Evolutionary conservation across 805 yeast genomes (phyloP).

Genomic region (Starmerella vitae): DNA sequence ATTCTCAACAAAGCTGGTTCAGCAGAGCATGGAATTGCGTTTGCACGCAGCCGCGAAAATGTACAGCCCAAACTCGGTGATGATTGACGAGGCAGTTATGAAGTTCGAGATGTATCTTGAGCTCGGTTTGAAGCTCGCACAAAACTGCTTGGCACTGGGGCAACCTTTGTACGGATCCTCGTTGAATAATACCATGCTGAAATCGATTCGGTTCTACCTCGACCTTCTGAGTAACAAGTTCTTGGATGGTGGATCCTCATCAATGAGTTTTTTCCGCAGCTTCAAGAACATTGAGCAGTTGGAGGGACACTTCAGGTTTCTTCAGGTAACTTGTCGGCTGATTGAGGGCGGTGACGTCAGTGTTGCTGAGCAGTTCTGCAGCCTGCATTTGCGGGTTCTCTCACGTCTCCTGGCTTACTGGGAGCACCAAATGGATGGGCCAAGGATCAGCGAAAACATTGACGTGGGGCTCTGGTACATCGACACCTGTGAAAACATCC

Average conservation of each 20-base stretch:
- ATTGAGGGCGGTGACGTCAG: conserved; percentile 71
- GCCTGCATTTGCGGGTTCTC: conserved; percentile 51
- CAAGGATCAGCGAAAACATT: conserved; percentile 32
- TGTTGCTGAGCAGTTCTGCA: conserved; percentile 64
- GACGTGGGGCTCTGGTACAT: conserved; percentile 41
- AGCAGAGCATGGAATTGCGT: conserved; percentile 63
- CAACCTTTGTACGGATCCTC: conserved; percentile 41
- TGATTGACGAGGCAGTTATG: conserved; percentile 85
- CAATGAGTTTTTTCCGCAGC: conserved; percentile 47
- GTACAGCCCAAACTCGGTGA: conserved; percentile 80
- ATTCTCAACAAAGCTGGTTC: conserved; percentile 68
- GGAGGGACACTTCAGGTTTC: conserved; percentile 65
- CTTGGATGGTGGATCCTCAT: conserved; percentile 54
- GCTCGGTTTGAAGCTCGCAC: conserved; percentile 61
- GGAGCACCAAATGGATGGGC: conserved; percentile 56
- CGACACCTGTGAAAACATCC: conserved; percentile 30
- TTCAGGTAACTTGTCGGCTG: conserved; percentile 62
- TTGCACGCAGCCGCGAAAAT: conserved; percentile 64
- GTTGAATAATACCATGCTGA: conserved; percentile 54
- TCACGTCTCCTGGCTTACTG: conserved; percentile 58
- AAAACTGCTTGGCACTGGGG: conserved; percentile 44
- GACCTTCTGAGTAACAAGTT: conserved; percentile 61
- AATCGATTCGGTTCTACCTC: conserved; percentile 60
- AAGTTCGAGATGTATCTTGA: conserved; percentile 68
- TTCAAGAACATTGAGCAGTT: conserved; percentile 86